A percentile compares a stretch with the other conserved stretches of the same genome.
Conservation (phyloP, 495 filamentous ascomycete species). For the Talaromyces trachyspermus region DNA sequence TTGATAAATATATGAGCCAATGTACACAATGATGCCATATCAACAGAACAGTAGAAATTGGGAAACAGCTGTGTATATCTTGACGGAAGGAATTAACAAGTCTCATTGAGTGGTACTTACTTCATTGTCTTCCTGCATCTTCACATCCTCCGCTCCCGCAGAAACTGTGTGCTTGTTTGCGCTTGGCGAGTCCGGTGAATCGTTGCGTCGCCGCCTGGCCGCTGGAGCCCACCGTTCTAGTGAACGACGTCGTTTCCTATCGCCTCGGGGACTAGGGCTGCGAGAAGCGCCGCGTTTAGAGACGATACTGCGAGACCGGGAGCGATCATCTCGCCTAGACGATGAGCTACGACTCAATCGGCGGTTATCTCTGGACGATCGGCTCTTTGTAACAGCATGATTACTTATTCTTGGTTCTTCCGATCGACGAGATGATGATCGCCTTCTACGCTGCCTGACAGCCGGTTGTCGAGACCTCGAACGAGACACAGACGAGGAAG, state of each 20-base stretch:
- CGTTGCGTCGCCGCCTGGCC: constrained; percentile 39
- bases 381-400: constrained; percentile 41
- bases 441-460: constrained; percentile 24
- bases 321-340: constrained; percentile 35
- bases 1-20: constrained; percentile 4
- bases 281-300: constrained; percentile 22
- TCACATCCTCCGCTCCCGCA: constrained; percentile 2
- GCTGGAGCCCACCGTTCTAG: constrained; percentile 46
- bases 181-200: constrained; percentile 44
- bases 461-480: constrained; percentile 25
- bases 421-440: constrained; percentile 31
- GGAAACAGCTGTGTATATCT: neutral
- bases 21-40: too few species aligned
- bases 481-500: constrained; percentile 41
- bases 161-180: neutral
- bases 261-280: constrained; percentile 26
- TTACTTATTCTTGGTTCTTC: constrained; percentile 10
- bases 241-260: constrained; percentile 45
- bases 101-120: neutral
- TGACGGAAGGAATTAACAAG: neutral
- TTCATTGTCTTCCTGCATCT: constrained; percentile 4
- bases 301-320: constrained; percentile 27
- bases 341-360: constrained; percentile 35
- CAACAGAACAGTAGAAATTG: neutral
- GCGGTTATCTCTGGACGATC: constrained; percentile 26